Conservation (phyloP, 768 basidiomycete genomes). For the Pisolithus sp. region DNA sequence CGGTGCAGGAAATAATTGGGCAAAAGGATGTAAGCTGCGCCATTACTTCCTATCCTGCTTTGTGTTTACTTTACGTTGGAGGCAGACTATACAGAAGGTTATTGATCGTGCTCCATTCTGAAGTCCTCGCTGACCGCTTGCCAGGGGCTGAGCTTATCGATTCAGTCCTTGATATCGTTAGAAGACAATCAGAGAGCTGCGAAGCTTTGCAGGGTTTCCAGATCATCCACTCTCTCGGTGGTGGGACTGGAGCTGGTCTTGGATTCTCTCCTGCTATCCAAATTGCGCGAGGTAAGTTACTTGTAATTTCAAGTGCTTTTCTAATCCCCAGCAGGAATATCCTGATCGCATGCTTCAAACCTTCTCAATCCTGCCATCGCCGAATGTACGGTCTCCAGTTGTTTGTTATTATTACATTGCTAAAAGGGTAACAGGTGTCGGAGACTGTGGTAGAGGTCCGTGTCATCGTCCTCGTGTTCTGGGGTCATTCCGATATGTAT, state of each 20-base stretch:
- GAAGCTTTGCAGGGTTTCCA: conserved; percentile 92
- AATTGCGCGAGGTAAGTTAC: conserved; percentile 64
- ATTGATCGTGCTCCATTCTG: conserved; percentile 1
- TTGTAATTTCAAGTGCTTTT: background rate
- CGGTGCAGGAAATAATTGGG: conserved; percentile 91
- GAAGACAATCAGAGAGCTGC: conserved; percentile 74
- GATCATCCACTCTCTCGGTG: conserved; percentile 82
- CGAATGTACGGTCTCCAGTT: conserved; percentile 35
- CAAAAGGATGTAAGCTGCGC: conserved; percentile 73
- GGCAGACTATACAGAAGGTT: conserved; percentile 85
- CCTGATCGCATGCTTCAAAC: conserved; percentile 45
- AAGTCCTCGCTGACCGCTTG: background rate
- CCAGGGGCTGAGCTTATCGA: conserved; percentile 89
- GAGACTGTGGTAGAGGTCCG: conserved; percentile 50
- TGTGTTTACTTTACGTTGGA: conserved; percentile 16
- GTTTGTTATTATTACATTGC: background rate
- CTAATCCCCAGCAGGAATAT: conserved; percentile 45
- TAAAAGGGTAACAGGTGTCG: conserved; percentile 28
- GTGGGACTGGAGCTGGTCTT: conserved; percentile 84
- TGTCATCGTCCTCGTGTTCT: background rate
- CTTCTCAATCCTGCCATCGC: conserved; percentile 48
- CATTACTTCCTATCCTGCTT: conserved; percentile 7
- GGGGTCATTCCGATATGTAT: conserved; percentile 5
- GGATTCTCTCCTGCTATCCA: conserved; percentile 76
- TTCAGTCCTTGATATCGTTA: conserved; percentile 71